A percentile compares a stretch with the other conserved stretches of the same genome.
These are phyloP conservation scores for Xylaria intraflava DNA, from an alignment of 495 filamentous ascomycete genomes.

Conservation along the genomic window DNA sequence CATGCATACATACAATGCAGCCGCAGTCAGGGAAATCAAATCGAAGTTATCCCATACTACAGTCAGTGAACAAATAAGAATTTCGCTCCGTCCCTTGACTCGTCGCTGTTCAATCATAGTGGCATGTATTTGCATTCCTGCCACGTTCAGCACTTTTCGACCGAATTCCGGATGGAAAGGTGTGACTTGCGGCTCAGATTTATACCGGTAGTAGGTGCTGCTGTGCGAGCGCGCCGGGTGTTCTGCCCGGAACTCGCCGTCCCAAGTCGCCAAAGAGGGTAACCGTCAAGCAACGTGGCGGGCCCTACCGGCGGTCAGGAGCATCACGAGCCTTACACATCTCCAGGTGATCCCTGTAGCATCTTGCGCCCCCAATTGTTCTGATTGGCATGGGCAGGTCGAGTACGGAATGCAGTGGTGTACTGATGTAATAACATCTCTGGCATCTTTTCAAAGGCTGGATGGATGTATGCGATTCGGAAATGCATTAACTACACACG, in stretches of 20 bases:
- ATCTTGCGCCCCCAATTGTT: neutral
- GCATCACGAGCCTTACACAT: neutral
- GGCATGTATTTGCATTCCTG: too few species aligned
- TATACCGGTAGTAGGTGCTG: neutral
- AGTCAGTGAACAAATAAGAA: too few species aligned
- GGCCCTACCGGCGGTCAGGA: slow-evolving; percentile 1
- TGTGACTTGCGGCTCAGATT: neutral
- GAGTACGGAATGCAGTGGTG: too few species aligned
- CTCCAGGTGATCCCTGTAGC: neutral
- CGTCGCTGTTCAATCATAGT: neutral
- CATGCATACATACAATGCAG: too few species aligned
- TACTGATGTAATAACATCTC: too few species aligned
- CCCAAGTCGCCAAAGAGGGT: neutral
- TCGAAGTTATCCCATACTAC: too few species aligned
- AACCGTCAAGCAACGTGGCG: neutral
- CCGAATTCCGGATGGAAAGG: too few species aligned
- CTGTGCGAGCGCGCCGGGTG: neutral
- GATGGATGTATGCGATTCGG: neutral
- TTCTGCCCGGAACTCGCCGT: neutral
- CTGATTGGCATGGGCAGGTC: neutral
- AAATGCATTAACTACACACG: neutral
- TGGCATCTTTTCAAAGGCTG: too few species aligned
- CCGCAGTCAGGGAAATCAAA: too few species aligned
- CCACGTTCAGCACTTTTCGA: too few species aligned
- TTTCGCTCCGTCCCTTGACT: too few species aligned